Conservation (phyloP, 805 yeast species). For the Ogataea degrootiae region DNA sequence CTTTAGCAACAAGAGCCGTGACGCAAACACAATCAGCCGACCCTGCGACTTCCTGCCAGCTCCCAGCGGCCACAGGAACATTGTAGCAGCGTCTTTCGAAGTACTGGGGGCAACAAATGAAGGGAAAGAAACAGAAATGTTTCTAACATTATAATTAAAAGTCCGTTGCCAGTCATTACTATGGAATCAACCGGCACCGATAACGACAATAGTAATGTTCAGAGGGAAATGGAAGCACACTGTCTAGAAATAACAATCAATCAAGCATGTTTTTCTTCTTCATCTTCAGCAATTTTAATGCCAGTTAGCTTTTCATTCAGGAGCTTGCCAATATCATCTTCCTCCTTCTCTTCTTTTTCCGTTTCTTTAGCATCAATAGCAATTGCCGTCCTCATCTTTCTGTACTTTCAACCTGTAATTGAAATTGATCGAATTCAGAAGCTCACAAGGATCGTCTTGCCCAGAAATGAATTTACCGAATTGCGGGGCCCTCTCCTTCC, state of each 20-base stretch:
- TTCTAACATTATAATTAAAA: too few species aligned
- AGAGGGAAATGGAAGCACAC: not conserved
- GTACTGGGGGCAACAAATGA: too few species aligned
- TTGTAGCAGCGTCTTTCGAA: too few species aligned
- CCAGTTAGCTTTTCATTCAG: not conserved
- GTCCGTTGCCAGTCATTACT: too few species aligned
- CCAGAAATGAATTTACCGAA: slow-evolving; percentile 9
- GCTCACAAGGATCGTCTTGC: slow-evolving; percentile 21
- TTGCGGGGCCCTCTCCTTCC: not conserved
- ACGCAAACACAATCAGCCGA: too few species aligned
- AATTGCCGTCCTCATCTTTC: slow-evolving; percentile 7
- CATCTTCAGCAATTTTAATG: not conserved
- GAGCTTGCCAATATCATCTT: not conserved
- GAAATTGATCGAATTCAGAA: slow-evolving; percentile 12
- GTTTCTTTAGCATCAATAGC: not conserved
- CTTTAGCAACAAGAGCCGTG: too few species aligned
- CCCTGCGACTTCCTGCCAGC: too few species aligned
- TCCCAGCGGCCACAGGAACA: too few species aligned
- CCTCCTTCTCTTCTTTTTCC: slow-evolving; percentile 3
- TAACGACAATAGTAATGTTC: too few species aligned
- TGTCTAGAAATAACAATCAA: not conserved
- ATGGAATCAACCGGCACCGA: too few species aligned
- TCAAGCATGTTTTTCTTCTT: not conserved
- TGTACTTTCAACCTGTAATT: slow-evolving; percentile 5
- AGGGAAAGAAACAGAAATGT: not conserved